These are phyloP conservation scores for Capsella bursapastoris DNA, from an alignment of 345 rosid genomes.

Conservation along the genomic window DNA sequence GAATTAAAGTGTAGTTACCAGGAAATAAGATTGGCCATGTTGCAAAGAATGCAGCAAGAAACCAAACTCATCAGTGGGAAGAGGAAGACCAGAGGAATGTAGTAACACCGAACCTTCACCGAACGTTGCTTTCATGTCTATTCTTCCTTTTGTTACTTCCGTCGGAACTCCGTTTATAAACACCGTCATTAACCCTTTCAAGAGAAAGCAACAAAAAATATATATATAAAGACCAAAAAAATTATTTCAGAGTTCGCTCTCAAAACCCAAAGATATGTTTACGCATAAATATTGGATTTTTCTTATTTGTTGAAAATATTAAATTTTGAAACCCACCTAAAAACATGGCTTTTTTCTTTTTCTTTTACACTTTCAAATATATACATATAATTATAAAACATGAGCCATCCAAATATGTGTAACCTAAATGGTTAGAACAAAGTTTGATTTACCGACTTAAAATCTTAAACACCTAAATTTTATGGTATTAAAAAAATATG, in stretches of 20 bases:
- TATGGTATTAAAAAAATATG: neutral
- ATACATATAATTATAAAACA: neutral
- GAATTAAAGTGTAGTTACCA: slow-evolving; percentile 53
- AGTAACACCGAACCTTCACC: slow-evolving; percentile 72
- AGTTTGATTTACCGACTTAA: neutral
- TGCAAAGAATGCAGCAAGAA: slow-evolving; percentile 71
- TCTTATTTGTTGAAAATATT: too few relatives aligned
- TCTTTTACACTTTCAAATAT: neutral
- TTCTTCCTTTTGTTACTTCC: slow-evolving; percentile 75
- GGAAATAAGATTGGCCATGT: slow-evolving; percentile 91
- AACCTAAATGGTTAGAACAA: neutral
- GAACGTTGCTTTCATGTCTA: slow-evolving; percentile 79
- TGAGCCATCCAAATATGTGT: neutral
- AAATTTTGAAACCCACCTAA: slow-evolving; percentile 9
- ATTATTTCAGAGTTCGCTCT: neutral
- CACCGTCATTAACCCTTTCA: slow-evolving; percentile 67
- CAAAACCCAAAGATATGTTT: neutral
- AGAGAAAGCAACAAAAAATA: neutral
- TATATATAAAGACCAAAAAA: neutral
- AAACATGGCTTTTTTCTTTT: neutral
- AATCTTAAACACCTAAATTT: neutral
- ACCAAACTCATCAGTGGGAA: slow-evolving; percentile 80
- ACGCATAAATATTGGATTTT: neutral
- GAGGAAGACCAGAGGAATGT: slow-evolving; percentile 77
- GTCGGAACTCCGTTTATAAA: slow-evolving; percentile 85